phyloP scores from a whole-genome alignment of 2,329 filamentous ascomycete genomes.

The Corinectria fuckeliana region DNA sequence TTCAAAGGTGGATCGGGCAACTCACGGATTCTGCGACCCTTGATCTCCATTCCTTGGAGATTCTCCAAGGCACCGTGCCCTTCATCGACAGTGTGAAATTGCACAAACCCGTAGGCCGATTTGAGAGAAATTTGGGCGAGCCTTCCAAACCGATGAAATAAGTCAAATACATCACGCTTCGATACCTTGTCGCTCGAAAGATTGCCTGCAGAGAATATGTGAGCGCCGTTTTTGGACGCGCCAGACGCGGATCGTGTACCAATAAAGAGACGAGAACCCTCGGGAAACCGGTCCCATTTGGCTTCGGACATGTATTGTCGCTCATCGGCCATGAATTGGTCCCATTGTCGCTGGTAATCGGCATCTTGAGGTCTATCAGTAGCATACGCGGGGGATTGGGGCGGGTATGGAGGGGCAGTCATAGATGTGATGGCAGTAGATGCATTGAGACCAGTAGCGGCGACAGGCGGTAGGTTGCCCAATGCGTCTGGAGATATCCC shows the following conservation, averaged over 20 bases:
- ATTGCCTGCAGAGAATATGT: conserved; percentile 68
- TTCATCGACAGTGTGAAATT: conserved; percentile 80
- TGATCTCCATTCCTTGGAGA: conserved; percentile 81
- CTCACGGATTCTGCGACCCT: conserved; percentile 94
- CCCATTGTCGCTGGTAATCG: conserved; percentile 71
- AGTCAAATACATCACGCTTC: conserved; percentile 90
- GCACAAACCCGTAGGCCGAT: conserved; percentile 95
- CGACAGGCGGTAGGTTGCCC: conserved; percentile 41
- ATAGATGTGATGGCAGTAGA: conserved; percentile 38
- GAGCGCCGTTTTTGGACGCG: conserved; percentile 35
- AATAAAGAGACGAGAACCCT: conserved; percentile 80
- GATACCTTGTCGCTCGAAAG: conserved; percentile 91
- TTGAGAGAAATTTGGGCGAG: conserved; percentile 96
- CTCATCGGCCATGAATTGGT: conserved; percentile 76
- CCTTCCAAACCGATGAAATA: conserved; percentile 84
- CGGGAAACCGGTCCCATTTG: conserved; percentile 81
- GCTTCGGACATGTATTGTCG: conserved; percentile 77
- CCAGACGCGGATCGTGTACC: conserved; percentile 59
- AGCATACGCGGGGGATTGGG: conserved; percentile 38
- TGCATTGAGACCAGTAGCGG: conserved; percentile 39
- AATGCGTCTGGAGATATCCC: conserved; percentile 42
- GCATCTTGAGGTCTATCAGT: conserved; percentile 44
- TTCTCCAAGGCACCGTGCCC: conserved; percentile 76
- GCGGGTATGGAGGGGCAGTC: conserved; percentile 42
- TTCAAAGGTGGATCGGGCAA: conserved; percentile 21